phyloP scores from a whole-genome alignment of 106 monocot species.

The Phalaenopsis equestris region DNA sequence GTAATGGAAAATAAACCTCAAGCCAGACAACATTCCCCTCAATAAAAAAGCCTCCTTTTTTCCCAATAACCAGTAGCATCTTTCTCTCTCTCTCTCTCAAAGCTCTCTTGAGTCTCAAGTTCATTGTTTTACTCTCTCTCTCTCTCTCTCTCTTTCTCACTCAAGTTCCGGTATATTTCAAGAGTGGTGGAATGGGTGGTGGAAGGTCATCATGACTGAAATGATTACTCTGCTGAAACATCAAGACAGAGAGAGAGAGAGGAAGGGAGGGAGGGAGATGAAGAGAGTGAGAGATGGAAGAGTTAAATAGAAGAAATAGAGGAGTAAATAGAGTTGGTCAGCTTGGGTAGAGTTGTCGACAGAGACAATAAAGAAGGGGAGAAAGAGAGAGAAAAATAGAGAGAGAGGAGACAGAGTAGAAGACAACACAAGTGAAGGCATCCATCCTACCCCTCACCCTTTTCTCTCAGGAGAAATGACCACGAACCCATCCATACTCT shows the following conservation, averaged over 20 bases:
- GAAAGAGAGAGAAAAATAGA: not conserved
- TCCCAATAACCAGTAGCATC: not conserved
- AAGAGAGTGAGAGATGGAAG: not conserved
- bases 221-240: conserved; percentile 4
- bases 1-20: not conserved
- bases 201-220: not conserved
- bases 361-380: not conserved
- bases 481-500: conserved; percentile 6
- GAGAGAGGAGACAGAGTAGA: not conserved
- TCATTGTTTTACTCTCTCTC: not conserved
- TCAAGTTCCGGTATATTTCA: not conserved
- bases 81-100: not conserved
- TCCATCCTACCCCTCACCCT: not conserved
- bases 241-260: too few relatives aligned
- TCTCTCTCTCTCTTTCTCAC: not conserved
- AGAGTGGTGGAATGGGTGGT: not conserved
- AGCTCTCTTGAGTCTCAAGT: too few relatives aligned
- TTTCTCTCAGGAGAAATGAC: not conserved
- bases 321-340: not conserved
- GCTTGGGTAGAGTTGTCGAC: not conserved
- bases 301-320: conserved; percentile 2
- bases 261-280: too few relatives aligned
- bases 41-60: conserved; percentile 5
- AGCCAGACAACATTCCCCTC: conserved; percentile 10
- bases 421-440: not conserved